Conservation (phyloP, 2,329 filamentous ascomycete species). For the Drechslerella coelobrocha region DNA sequence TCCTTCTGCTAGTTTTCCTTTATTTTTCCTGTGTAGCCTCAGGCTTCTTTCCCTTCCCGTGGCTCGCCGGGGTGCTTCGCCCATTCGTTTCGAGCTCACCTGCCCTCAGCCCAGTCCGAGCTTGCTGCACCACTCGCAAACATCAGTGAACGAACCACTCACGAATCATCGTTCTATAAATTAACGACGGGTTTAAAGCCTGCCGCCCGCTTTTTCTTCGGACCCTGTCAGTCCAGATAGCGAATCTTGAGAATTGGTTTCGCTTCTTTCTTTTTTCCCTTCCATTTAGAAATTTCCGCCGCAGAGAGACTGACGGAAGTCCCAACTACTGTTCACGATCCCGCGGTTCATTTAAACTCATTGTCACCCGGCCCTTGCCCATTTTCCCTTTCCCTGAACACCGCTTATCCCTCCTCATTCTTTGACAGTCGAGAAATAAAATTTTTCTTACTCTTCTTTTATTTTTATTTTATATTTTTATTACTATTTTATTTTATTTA, state of each 20-base stretch:
- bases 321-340: conserved; percentile 40
- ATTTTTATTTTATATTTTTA: conserved; percentile 4
- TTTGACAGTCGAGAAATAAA: too few relatives aligned
- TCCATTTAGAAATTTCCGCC: neutral
- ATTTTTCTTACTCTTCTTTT: conserved; percentile 33
- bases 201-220: neutral
- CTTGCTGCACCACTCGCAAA: conserved; percentile 10
- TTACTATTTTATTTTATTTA: conserved; percentile 11
- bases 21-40: conserved; percentile 50
- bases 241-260: neutral
- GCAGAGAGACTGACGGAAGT: conserved; percentile 11
- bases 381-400: conserved; percentile 22
- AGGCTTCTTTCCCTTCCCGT: conserved; percentile 52
- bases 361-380: conserved; percentile 20
- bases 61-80: conserved; percentile 39
- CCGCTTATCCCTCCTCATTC: too few relatives aligned
- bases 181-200: neutral
- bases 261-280: conserved; percentile 12
- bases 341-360: conserved; percentile 48
- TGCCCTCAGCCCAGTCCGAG: conserved; percentile 10
- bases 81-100: conserved; percentile 27
- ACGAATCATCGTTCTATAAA: neutral
- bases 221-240: neutral
- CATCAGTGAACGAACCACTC: neutral
- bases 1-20: conserved; percentile 21